A percentile compares a stretch with the other conserved stretches of the same genome.
Conservation (phyloP, 2,329 filamentous ascomycete species). For the Stagonosporopsis vannaccii region DNA sequence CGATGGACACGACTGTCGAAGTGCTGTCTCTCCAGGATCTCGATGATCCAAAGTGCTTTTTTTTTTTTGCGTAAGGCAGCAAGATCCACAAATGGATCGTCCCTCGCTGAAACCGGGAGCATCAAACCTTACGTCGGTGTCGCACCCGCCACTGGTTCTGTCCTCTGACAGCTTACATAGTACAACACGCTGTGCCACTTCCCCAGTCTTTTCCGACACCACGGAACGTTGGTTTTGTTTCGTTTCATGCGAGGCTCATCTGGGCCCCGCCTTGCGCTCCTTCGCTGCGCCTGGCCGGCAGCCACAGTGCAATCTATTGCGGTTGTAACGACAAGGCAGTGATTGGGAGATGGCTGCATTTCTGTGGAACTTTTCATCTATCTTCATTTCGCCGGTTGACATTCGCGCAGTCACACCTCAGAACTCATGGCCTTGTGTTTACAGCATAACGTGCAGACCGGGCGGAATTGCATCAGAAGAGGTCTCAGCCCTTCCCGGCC, state of each 20-base stretch:
- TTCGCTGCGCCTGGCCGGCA: background rate
- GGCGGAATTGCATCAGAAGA: background rate
- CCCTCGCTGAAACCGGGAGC: constrained; percentile 14
- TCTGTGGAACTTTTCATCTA: background rate
- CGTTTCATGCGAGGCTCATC: constrained; percentile 17
- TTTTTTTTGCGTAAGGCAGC: background rate
- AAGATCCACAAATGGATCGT: constrained; percentile 10
- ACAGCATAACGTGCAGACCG: background rate
- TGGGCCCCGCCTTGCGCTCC: constrained; percentile 2
- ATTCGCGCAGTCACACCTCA: background rate
- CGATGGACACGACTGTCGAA: background rate
- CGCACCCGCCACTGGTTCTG: constrained; percentile 3
- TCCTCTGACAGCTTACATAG: constrained; percentile 2
- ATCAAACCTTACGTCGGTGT: constrained; percentile 11
- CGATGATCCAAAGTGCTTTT: background rate
- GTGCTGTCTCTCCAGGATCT: background rate
- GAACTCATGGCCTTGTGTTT: background rate
- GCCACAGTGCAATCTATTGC: constrained; percentile 9
- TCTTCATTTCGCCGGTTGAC: background rate
- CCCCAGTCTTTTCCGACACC: constrained; percentile 13
- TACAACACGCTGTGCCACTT: constrained; percentile 3
- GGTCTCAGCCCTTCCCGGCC: background rate
- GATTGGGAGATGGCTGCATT: background rate
- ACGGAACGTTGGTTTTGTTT: constrained; percentile 12
- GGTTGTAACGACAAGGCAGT: background rate